Conservation (phyloP, 352 stramenopile genomes). For the Globisporangium megalacanthum region DNA sequence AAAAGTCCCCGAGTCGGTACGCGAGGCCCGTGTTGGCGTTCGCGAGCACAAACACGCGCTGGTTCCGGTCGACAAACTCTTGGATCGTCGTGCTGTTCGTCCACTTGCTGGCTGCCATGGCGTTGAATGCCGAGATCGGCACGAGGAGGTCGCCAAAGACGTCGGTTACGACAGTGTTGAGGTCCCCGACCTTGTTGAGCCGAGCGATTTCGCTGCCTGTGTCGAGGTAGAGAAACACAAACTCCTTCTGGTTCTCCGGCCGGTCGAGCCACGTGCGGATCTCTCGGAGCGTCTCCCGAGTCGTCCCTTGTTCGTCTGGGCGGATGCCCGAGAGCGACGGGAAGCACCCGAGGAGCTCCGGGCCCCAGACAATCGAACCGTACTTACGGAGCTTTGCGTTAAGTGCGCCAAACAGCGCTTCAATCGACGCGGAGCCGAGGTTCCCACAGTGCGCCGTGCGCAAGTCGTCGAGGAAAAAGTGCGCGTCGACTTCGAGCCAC, state of each 20-base stretch:
- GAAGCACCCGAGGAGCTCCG: slow-evolving; percentile 68
- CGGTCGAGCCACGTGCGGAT: slow-evolving; percentile 53
- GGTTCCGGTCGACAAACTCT: slow-evolving; percentile 35
- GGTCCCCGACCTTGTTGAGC: slow-evolving; percentile 32
- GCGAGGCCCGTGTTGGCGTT: slow-evolving; percentile 39
- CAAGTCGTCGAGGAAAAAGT: slow-evolving; percentile 65
- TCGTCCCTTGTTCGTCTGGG: slow-evolving; percentile 42
- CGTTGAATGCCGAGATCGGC: slow-evolving; percentile 32
- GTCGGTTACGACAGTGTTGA: slow-evolving; percentile 38
- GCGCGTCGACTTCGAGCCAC: slow-evolving; percentile 76
- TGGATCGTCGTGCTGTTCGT: slow-evolving; percentile 40
- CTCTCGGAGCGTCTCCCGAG: slow-evolving; percentile 50
- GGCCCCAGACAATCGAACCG: slow-evolving; percentile 28
- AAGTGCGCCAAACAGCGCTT: slow-evolving; percentile 40
- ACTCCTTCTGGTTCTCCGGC: slow-evolving; percentile 28
- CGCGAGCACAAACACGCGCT: slow-evolving; percentile 47
- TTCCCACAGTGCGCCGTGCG: slow-evolving; percentile 71
- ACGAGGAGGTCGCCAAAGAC: slow-evolving; percentile 41
- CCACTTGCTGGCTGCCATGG: slow-evolving; percentile 22
- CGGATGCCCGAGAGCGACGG: slow-evolving; percentile 77
- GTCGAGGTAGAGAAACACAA: slow-evolving; percentile 59
- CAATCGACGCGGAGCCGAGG: slow-evolving; percentile 48
- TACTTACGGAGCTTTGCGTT: slow-evolving; percentile 19
- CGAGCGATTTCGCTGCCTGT: slow-evolving; percentile 37
- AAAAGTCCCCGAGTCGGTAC: slow-evolving; percentile 46